Evolutionary conservation across 2,329 filamentous ascomycete genomes (phyloP).

Genomic region (Verticillium alfalfae): DNA sequence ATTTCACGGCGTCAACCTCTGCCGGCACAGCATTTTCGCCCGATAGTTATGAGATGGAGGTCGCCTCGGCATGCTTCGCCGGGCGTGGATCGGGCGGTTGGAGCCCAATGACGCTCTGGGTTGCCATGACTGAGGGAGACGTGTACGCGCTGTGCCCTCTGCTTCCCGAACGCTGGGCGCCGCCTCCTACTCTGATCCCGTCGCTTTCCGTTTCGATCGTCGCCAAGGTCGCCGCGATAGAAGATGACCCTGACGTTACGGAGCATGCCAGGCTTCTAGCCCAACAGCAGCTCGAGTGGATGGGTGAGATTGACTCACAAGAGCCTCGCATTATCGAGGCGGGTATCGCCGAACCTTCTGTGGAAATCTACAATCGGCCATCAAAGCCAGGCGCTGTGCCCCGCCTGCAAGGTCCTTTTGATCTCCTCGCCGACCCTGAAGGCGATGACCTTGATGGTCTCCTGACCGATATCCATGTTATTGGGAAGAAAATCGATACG

Average conservation of each 20-base stretch:
- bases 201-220: slow-evolving; percentile 80
- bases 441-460: slow-evolving; percentile 50
- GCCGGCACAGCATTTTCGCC: slow-evolving; percentile 81
- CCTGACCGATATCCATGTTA: slow-evolving; percentile 57
- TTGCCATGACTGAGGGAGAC: slow-evolving; percentile 92
- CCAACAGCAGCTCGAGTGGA: slow-evolving; percentile 63
- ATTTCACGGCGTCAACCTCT: slow-evolving; percentile 71
- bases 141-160: slow-evolving; percentile 91
- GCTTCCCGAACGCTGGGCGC: slow-evolving; percentile 80
- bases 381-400: slow-evolving; percentile 52
- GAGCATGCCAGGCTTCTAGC: slow-evolving; percentile 49
- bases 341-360: slow-evolving; percentile 38
- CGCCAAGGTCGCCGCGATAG: slow-evolving; percentile 60
- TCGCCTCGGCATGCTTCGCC: slow-evolving; percentile 79
- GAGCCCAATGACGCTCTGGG: slow-evolving; percentile 94
- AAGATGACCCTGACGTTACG: slow-evolving; percentile 52
- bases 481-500: slow-evolving; percentile 56
- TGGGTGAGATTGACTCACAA: slow-evolving; percentile 59
- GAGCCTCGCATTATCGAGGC: slow-evolving; percentile 52
- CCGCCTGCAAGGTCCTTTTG: slow-evolving; percentile 57
- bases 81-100: slow-evolving; percentile 68
- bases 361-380: slow-evolving; percentile 54
- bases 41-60: slow-evolving; percentile 89
- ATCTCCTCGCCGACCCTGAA: slow-evolving; percentile 48
- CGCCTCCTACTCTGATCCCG: slow-evolving; percentile 69